Base-by-base conservation (phyloP, 192 early-diverging fungal species). In the Umbelopsis sp. region DNA sequence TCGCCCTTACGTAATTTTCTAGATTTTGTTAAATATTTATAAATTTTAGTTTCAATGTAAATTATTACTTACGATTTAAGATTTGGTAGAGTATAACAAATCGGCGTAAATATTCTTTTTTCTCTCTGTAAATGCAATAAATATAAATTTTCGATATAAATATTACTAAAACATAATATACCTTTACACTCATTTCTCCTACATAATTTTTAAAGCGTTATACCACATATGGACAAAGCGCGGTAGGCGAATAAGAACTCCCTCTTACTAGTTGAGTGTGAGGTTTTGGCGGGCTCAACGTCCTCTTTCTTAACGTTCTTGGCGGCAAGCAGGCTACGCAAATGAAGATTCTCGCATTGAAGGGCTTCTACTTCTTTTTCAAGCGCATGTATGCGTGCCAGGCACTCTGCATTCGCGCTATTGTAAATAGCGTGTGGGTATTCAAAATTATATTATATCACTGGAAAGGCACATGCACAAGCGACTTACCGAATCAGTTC, bases 311-410 rank as follows among this genome's bases (percentile, higher is more conserved):
- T 35, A 33, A 0, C 13, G 55, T 41, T 41, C 2, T 41, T 41
- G 37, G 6, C 6, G 5, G 37, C 55, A 7, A 61, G 55, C 27
- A 61, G 16, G 2, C 3, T 25, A 15, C 30, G 55, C 30, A 61
- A n/a, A 13, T 61, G 27, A 15, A 61, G 4, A 25, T 61, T 61
- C 33, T 61, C 55, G 55, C 55, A 37, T 61, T 61, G 55, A n/a
- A 61, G 55, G 11, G 49, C 11, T 21, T 68, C 67, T 21, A 68
- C 6, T 21, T 68, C 49, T 50, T 68, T 68, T 50, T 68, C 67
- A 18, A 68, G 67, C 9, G 67, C 41, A 5, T 68, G 48, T 21
- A 68, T 50, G 23, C 67, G 67, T 41, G 12, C 35, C 55, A 61
- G 25, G 27, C 35, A 61, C 12, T 41, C 37, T 41, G 37, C 6